Evolutionary conservation across 257 asterid genomes (phyloP).

Genomic region (Gentiana straminea): DNA sequence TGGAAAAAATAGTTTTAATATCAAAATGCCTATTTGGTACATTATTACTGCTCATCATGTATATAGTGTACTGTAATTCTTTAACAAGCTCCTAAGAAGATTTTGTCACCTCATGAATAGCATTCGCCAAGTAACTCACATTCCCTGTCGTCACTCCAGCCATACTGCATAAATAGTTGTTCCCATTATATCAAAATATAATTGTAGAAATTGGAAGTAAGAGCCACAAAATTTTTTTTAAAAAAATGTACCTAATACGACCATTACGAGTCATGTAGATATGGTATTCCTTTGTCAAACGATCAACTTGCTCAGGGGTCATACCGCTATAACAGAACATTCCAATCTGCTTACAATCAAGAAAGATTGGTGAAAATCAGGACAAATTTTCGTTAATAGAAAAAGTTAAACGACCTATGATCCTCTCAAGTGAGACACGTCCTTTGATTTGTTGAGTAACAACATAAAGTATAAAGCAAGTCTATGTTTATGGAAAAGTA

Average conservation of each 20-base stretch:
- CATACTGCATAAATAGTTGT: slow-evolving; percentile 43
- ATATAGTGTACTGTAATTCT: no score
- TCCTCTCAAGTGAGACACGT: no score
- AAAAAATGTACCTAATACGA: slow-evolving; percentile 61
- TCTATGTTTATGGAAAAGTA: no score
- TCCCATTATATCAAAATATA: background rate
- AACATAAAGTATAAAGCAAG: no score
- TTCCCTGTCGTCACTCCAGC: slow-evolving; percentile 96
- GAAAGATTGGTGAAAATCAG: background rate
- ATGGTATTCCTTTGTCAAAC: slow-evolving; percentile 74
- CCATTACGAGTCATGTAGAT: slow-evolving; percentile 96
- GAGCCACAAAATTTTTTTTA: background rate
- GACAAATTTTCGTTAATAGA: background rate
- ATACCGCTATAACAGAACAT: slow-evolving; percentile 98
- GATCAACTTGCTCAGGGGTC: slow-evolving; percentile 98
- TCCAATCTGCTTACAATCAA: slow-evolving; percentile 52
- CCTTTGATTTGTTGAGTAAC: no score
- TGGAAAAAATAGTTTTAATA: no score
- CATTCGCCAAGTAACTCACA: slow-evolving; percentile 82
- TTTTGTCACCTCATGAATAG: slow-evolving; percentile 82
- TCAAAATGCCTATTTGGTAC: no score
- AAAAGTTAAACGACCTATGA: no score
- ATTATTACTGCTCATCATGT: no score
- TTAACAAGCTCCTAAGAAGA: slow-evolving; percentile 29
- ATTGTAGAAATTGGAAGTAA: background rate